Base-by-base conservation (phyloP, 345 rosid species). In the Acer campestre region DNA sequence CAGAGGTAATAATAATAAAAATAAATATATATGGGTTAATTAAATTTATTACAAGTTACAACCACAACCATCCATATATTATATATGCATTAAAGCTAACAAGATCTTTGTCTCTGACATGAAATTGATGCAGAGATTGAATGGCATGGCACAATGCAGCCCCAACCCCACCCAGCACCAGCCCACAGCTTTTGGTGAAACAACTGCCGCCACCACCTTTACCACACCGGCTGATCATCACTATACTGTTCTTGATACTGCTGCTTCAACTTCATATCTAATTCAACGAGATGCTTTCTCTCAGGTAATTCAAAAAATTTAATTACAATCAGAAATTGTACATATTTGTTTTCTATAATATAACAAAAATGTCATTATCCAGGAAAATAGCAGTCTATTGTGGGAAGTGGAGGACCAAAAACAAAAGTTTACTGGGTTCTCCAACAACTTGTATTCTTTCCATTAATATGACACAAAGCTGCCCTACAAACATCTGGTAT, bases 361-460 rank as follows among this genome's bases (percentile, higher is more conserved):
- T 48, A 76, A 75, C 81, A 78, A 80, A 78, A 16, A 66, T 73
- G 76, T 83, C 83, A 61, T 75, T 83, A 79, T 84, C 87, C 88
- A 87, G 87, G 90, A 78, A 70, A 78, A 71, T 80, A 84, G 74
- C 9, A 59, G 74, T 78, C 66, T 78, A 72, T 14, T 86, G 67
- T 89, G 89, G 92, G 89, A 85, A 76, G 86, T 81, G 69, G 94
- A 84, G 14, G 91, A 84, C 63, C 86, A 83, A 78, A 84, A 82
- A 79, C 90, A 85, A 80, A 83, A 82, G 69, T 65, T 83, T 84
- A 77, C 84, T 67, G 90, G 84, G 84, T 79, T 86, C 84, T 74
- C 75, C 85, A 74, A 66, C 91, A 87, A 82, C 83, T 85, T 86
- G 84, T 85, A 86, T 80, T 86, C 84, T 80, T 90, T 89, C 82